Percentiles rank a stretch among this genome's conserved stretches.
Evolutionary conservation across 495 filamentous ascomycete species (phyloP).

Genomic region (Geoglossum glabrum): DNA sequence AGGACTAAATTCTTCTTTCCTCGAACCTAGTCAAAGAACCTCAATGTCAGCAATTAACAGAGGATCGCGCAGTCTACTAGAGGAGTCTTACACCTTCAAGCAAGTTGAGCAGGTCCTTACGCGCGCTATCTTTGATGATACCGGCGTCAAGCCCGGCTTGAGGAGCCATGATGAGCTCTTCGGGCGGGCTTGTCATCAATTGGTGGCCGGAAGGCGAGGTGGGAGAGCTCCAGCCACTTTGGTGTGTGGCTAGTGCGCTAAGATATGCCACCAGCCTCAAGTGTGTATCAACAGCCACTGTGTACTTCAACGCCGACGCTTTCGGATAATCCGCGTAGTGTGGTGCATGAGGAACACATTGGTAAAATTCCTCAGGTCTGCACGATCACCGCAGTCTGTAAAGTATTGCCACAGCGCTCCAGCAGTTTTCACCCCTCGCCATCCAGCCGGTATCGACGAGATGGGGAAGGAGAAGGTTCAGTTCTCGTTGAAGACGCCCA

Average conservation of each 20-base stretch:
- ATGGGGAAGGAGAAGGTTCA: slow-evolving; percentile 18
- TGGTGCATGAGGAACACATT: background rate
- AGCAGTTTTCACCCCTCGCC: background rate
- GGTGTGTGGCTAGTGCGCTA: background rate
- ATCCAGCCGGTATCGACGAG: slow-evolving; percentile 3
- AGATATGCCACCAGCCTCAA: background rate
- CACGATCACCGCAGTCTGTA: background rate
- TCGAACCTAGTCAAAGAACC: slow-evolving; percentile 42
- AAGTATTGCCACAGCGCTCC: background rate
- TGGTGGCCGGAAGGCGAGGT: background rate
- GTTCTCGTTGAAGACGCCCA: slow-evolving; percentile 18
- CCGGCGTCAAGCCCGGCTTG: slow-evolving; percentile 58
- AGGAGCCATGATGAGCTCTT: slow-evolving; percentile 31
- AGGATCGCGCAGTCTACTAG: slow-evolving; percentile 6
- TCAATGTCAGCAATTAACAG: slow-evolving; percentile 13
- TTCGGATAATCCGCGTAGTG: background rate
- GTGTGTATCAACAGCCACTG: background rate
- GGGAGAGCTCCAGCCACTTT: background rate
- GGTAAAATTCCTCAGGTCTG: background rate
- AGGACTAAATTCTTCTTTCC: slow-evolving; percentile 98
- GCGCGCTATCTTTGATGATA: slow-evolving; percentile 60
- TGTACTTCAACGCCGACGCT: background rate
- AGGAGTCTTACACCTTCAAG: slow-evolving; percentile 64
- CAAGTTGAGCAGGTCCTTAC: slow-evolving; percentile 67
- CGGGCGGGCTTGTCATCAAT: background rate